These are phyloP conservation scores for Candida pseudofarinosa DNA, from an alignment of 805 yeast species.

Conservation along the genomic window DNA sequence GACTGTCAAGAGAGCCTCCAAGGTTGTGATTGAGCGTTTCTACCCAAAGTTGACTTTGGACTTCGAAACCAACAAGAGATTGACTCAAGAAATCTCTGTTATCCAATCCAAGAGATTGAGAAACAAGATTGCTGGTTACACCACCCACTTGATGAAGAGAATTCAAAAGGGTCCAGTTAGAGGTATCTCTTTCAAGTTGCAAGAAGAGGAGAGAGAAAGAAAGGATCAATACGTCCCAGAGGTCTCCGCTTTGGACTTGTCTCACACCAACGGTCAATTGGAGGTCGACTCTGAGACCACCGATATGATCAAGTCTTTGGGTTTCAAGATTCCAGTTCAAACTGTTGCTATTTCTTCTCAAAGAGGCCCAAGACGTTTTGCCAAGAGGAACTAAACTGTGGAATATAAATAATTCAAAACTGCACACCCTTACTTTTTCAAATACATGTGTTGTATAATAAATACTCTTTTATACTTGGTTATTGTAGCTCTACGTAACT, in stretches of 20 bases:
- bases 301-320: constrained; percentile 89
- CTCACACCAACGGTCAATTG: constrained; percentile 92
- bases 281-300: constrained; percentile 97
- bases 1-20: constrained; percentile 99
- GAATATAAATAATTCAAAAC: background rate
- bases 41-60: constrained; percentile 99
- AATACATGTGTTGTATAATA: constrained; percentile 2
- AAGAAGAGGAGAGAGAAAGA: constrained; percentile 99
- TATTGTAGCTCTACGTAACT: background rate
- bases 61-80: constrained; percentile 99
- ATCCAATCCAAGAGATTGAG: constrained; percentile 99
- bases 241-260: constrained; percentile 98
- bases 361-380: constrained; percentile 87
- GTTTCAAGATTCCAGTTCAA: constrained; percentile 81
- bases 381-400: constrained; percentile 71
- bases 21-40: constrained; percentile 98
- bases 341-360: constrained; percentile 85
- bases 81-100: constrained; percentile 96
- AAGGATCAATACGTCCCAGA: constrained; percentile 99
- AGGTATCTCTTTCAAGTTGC: constrained; percentile 99
- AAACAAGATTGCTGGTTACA: constrained; percentile 99
- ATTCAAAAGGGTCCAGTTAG: constrained; percentile 99
- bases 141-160: constrained; percentile 99
- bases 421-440: constrained; percentile 1
- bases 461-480: background rate